These are phyloP conservation scores for Talaromyces sp. DNA, from an alignment of 2,329 filamentous ascomycete species.

Conservation along the genomic window DNA sequence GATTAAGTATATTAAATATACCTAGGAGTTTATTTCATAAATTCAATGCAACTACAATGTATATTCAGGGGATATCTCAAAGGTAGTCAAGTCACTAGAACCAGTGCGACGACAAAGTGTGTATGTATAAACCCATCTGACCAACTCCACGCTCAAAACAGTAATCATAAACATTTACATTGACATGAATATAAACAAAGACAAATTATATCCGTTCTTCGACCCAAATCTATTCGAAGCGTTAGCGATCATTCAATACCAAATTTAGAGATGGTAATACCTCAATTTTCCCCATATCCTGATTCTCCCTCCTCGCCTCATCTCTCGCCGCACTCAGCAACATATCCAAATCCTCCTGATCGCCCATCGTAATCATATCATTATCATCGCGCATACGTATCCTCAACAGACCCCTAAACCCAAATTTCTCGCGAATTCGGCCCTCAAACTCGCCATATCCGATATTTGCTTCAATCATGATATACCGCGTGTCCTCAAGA, in stretches of 20 bases:
- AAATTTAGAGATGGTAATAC: slow-evolving; percentile 50
- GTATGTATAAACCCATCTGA: slow-evolving; percentile 9
- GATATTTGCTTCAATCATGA: slow-evolving; percentile 73
- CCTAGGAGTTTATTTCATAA: too few relatives aligned
- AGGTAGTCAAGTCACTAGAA: background rate
- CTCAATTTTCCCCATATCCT: slow-evolving; percentile 91
- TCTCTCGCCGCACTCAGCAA: slow-evolving; percentile 68
- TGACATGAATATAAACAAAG: background rate
- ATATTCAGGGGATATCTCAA: slow-evolving; percentile 6
- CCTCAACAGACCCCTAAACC: slow-evolving; percentile 57
- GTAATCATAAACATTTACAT: background rate
- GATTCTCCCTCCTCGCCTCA: slow-evolving; percentile 66
- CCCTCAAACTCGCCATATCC: slow-evolving; percentile 75
- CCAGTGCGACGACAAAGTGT: background rate
- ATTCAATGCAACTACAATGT: background rate
- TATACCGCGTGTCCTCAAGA: slow-evolving; percentile 81
- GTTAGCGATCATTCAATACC: background rate
- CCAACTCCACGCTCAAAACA: slow-evolving; percentile 14
- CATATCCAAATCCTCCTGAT: slow-evolving; percentile 94
- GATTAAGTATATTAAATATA: too few relatives aligned
- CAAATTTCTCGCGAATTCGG: slow-evolving; percentile 83
- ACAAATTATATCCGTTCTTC: slow-evolving; percentile 18
- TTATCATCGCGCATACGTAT: slow-evolving; percentile 91
- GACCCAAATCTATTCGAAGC: slow-evolving; percentile 20
- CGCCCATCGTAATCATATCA: slow-evolving; percentile 95